Base-by-base conservation (phyloP, 352 stramenopile species). In the Phytophthora podocarpi region DNA sequence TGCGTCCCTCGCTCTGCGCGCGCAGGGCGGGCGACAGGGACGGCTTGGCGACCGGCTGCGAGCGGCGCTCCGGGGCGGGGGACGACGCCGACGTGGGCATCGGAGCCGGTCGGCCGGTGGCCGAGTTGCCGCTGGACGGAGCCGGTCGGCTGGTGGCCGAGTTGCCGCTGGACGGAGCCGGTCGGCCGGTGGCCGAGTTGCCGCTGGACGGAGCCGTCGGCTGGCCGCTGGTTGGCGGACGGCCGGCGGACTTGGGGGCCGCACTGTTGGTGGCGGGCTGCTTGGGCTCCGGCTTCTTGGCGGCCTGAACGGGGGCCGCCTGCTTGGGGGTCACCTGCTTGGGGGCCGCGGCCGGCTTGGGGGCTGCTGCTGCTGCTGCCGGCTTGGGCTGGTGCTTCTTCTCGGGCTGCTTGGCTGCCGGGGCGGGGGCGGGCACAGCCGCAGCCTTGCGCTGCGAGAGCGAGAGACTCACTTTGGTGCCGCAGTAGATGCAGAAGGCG, bases 401-500 rank as follows among this genome's bases (percentile, higher is more conserved):
- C 46, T 67, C 67, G 8, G 69, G 43, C 48, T 62, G 58, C 39
- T 72, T 67, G 20, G 55, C 28, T 5, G 69, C 21, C 0, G 59
- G 23, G 4, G 53, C n/a, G n/a, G 35, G 9, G 16, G 35, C n/a
- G 15, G 35, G 6, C 4, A 7, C 13, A 39, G 34, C 34, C 11
- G 61, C 32, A 34, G 72, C 65, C 55, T 85, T 81, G 32, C 80
- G 76, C 66, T 88, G 76, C 5, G 76, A 74, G 23, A 89, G 50
- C 63, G 80, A 84, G 45, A 85, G 62, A 48, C 76, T 86, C 57
- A 93, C 84, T 48, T 93, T 93, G 50, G 84, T 95, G 59, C 86
- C 86, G 54, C 86, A 95, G 71, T 89, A 95, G 70, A 95, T 95
- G 67, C 86, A 95, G 70, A 95, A 93, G 36, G 84, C 72, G 73